phyloP scores from a whole-genome alignment of 495 filamentous ascomycete species.

The Neurospora tetrasperma region DNA sequence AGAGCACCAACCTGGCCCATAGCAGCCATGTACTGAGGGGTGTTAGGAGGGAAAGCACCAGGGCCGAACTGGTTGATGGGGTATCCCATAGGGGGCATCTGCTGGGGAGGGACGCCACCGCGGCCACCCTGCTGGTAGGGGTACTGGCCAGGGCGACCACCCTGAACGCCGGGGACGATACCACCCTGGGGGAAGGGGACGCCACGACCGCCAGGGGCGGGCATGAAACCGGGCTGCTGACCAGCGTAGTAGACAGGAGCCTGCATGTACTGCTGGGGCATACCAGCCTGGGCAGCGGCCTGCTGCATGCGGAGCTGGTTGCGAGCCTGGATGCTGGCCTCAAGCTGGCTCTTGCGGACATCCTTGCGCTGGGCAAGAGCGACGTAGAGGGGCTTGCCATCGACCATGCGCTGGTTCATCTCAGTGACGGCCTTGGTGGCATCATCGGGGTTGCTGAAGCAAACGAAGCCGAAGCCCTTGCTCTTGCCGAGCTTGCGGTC shows the following conservation, averaged over 20 bases:
- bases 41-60: slow-evolving; percentile 39
- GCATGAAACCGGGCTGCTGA: slow-evolving; percentile 68
- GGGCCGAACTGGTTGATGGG: slow-evolving; percentile 66
- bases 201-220: slow-evolving; percentile 62
- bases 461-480: slow-evolving; percentile 99
- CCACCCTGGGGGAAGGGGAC: slow-evolving; percentile 80
- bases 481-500: slow-evolving; percentile 88
- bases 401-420: slow-evolving; percentile 99
- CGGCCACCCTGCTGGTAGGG: slow-evolving; percentile 76
- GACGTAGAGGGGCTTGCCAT: slow-evolving; percentile 94
- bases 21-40: slow-evolving; percentile 46
- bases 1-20: slow-evolving; percentile 59
- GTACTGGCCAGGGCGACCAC: slow-evolving; percentile 74
- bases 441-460: slow-evolving; percentile 98
- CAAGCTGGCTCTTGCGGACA: slow-evolving; percentile 95
- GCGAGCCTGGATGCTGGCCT: slow-evolving; percentile 97
- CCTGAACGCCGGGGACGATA: slow-evolving; percentile 75
- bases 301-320: slow-evolving; percentile 98
- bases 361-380: slow-evolving; percentile 98
- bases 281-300: slow-evolving; percentile 82
- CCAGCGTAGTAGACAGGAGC: slow-evolving; percentile 80
- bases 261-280: slow-evolving; percentile 79
- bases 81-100: slow-evolving; percentile 73
- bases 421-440: slow-evolving; percentile 97
- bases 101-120: slow-evolving; percentile 62